Evolutionary conservation across 345 rosid genomes (phyloP).

Genomic region (Durio zibethinus): DNA sequence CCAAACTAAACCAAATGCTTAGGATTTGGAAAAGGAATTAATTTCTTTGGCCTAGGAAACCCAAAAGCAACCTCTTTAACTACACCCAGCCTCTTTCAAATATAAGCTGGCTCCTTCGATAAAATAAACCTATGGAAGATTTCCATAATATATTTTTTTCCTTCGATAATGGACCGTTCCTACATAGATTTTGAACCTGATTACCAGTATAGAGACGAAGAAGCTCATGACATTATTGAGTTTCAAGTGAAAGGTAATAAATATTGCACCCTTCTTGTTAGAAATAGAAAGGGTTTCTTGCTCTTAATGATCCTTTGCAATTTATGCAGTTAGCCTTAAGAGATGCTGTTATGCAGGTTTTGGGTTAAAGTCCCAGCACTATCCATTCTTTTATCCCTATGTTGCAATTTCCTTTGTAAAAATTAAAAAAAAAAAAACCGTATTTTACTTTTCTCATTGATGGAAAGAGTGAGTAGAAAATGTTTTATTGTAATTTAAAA

Average conservation of each 20-base stretch:
- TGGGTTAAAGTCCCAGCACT: too few relatives aligned
- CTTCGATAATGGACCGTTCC: slow-evolving; percentile 3
- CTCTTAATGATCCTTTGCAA: not conserved
- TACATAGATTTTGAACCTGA: slow-evolving; percentile 50
- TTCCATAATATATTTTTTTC: not conserved
- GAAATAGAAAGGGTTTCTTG: not conserved
- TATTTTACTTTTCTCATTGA: not conserved
- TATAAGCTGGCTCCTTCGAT: too few relatives aligned
- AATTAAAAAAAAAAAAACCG: too few relatives aligned
- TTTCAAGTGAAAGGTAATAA: slow-evolving; percentile 44
- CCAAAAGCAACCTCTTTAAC: not conserved
- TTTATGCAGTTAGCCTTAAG: too few relatives aligned
- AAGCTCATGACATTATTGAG: slow-evolving; percentile 34
- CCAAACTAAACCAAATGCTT: not conserved
- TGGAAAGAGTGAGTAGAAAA: not conserved
- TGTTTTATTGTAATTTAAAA: too few relatives aligned
- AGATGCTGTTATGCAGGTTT: too few relatives aligned
- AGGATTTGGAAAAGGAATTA: slow-evolving; percentile 3
- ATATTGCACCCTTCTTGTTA: not conserved
- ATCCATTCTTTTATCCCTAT: too few relatives aligned
- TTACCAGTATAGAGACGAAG: slow-evolving; percentile 39
- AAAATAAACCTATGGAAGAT: too few relatives aligned
- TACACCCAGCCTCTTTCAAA: not conserved
- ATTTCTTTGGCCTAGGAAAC: not conserved
- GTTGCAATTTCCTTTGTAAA: too few relatives aligned